Base-by-base conservation (phyloP, 2,329 filamentous ascomycete species). In the Aspergillus sp. region DNA sequence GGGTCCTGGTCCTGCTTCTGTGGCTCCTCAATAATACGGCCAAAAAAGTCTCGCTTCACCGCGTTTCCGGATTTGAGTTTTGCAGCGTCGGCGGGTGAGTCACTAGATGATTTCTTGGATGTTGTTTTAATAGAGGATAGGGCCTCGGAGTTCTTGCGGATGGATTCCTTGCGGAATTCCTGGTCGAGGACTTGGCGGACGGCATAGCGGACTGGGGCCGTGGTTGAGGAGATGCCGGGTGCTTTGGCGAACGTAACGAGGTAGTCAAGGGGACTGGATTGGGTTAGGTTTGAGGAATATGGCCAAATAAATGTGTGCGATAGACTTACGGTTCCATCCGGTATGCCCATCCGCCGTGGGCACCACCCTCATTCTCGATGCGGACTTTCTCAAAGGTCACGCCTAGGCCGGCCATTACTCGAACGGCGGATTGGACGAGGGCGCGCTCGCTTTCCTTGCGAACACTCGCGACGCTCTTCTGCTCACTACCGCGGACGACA, bases 121-220 rank as follows among this genome's bases (percentile, higher is more conserved):
- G 77, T 46, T 47, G 27, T 19, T 43, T 9, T 43, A 21, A 21
- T 11, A 21, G 56, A 65, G 66, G 70, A 65, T 74, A 64, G 80
- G 0, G 86, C 82, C 4, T 85, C 82, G 59, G 85, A 85, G 50
- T 90, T 88, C 14, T 88, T 87, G 35, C 86, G 79, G 31, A 84
- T 78, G 12, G 88, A 83, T 48, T 91, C 88, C 68, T 89, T 91
- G 59, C 85, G 86, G 66, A 93, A 90, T 73, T 98, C 93, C 71
- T 95, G 91, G 68, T 96, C 92, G 1, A 99, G 82, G 8, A 97
- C 93, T 73, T 97, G 93, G 21, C 95, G 87, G 6, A 99, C 89
- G 1, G 93, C 93, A 69, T 91, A 99, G n/a, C 95, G 86, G 0
- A 91, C 91, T 0, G 90, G 91, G 1, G 86, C 87, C 9, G 85